Conservation (phyloP, 106 monocot species). For the Agapanthus africanus region DNA sequence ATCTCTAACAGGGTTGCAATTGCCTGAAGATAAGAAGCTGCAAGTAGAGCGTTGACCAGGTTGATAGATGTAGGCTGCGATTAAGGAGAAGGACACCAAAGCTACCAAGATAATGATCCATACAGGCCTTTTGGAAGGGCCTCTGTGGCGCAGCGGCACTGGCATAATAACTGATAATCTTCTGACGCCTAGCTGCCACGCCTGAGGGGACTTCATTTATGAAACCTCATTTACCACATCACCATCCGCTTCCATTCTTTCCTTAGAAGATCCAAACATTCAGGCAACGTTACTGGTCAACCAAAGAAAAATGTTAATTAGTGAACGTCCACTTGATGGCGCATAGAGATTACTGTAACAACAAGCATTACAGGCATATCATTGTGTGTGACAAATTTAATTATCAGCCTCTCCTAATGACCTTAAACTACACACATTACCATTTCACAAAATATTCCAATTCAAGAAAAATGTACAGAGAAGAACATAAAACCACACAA, state of each 20-base stretch:
- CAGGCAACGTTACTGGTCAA: not conserved
- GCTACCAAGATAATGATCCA: constrained; percentile 69
- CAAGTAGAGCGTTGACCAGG: constrained; percentile 43
- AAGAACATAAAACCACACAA: not conserved
- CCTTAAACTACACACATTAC: too few relatives aligned
- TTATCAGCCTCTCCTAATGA: not conserved
- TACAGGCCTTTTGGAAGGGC: constrained; percentile 48
- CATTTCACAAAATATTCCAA: constrained; percentile 1
- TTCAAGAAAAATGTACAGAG: not conserved
- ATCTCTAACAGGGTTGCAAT: constrained; percentile 54
- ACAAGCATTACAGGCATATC: not conserved
- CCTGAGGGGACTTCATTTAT: constrained; percentile 42
- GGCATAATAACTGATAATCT: constrained; percentile 36
- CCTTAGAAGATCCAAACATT: not conserved
- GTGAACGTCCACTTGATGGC: not conserved
- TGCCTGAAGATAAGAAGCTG: constrained; percentile 61
- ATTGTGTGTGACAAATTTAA: not conserved
- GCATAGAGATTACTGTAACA: constrained; percentile 1
- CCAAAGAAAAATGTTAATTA: not conserved
- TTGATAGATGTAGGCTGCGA: constrained; percentile 62
- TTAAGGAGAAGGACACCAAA: constrained; percentile 58
- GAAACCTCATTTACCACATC: constrained; percentile 7
- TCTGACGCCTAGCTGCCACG: constrained; percentile 33
- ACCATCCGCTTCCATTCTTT: not conserved
- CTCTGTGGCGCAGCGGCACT: constrained; percentile 32